phyloP scores from a whole-genome alignment of 768 basidiomycete genomes.

The Tylopilus sp. region DNA sequence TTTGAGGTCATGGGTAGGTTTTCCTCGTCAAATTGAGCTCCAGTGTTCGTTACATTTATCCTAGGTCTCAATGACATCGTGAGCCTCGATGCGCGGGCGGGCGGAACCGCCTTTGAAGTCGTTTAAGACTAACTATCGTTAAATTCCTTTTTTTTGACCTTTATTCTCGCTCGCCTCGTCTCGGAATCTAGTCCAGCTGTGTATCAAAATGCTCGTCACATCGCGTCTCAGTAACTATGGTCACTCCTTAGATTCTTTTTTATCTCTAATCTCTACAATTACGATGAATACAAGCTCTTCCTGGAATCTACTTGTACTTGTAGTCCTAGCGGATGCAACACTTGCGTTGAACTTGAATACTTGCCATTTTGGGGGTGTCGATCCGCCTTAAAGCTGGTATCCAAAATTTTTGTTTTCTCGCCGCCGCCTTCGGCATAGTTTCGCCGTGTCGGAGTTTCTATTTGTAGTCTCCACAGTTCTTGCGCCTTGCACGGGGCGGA shows the following conservation, averaged over 20 bases:
- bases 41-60: not conserved
- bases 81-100: conserved; percentile 52
- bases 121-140: conserved; percentile 34
- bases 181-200: conserved; percentile 13
- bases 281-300: conserved; percentile 13
- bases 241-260: conserved; percentile 21
- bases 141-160: not conserved
- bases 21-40: not conserved
- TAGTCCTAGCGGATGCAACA: not conserved
- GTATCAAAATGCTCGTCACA: conserved; percentile 20
- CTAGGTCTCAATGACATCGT: conserved; percentile 53
- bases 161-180: not conserved
- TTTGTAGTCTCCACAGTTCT: not conserved
- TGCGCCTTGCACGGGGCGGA: too few species aligned
- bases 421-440: not conserved
- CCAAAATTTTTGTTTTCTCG: not conserved
- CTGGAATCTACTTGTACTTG: conserved; percentile 4
- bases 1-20: conserved; percentile 71
- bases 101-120: conserved; percentile 54
- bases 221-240: conserved; percentile 9
- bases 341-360: conserved; percentile 2
- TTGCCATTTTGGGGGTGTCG: conserved; percentile 7
- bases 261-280: conserved; percentile 20
- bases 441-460: conserved; percentile 5
- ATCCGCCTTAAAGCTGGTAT: not conserved